Percentiles rank a stretch among this genome's conserved stretches.
phyloP scores from a whole-genome alignment of 2,329 filamentous ascomycete genomes.

The Stemphylium lycopersici region DNA sequence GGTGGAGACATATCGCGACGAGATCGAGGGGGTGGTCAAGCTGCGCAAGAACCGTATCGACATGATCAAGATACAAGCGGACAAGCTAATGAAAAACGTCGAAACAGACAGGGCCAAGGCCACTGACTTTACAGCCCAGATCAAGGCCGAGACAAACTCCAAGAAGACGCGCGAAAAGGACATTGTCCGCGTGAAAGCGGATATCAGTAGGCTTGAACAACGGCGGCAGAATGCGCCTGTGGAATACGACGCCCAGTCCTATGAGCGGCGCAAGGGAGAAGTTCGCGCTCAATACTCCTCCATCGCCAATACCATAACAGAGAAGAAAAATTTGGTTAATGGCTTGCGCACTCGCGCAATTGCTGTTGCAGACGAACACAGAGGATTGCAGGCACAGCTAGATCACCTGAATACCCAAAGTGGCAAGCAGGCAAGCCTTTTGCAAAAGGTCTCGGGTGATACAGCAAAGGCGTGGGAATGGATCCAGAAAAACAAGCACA shows the following conservation, averaged over 20 bases:
- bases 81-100: slow-evolving; percentile 48
- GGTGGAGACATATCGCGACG: slow-evolving; percentile 70
- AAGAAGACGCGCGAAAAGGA: slow-evolving; percentile 48
- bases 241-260: slow-evolving; percentile 71
- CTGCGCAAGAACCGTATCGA: slow-evolving; percentile 62
- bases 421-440: slow-evolving; percentile 58
- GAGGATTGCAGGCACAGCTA: slow-evolving; percentile 20
- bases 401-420: slow-evolving; percentile 44
- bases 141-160: slow-evolving; percentile 50
- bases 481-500: slow-evolving; percentile 72
- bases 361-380: slow-evolving; percentile 37
- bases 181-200: slow-evolving; percentile 46
- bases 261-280: slow-evolving; percentile 74
- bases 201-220: slow-evolving; percentile 68
- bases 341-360: slow-evolving; percentile 20
- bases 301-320: slow-evolving; percentile 52
- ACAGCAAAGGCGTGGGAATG: slow-evolving; percentile 77
- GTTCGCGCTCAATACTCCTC: slow-evolving; percentile 58
- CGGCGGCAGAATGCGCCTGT: slow-evolving; percentile 66
- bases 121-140: slow-evolving; percentile 53
- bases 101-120: slow-evolving; percentile 45
- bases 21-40: slow-evolving; percentile 62
- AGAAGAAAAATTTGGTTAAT: slow-evolving; percentile 51
- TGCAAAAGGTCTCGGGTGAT: slow-evolving; percentile 67
- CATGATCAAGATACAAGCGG: slow-evolving; percentile 60